Conservation (phyloP, 176 grass and related monocot species). For the Eremochloa ophiuroides region DNA sequence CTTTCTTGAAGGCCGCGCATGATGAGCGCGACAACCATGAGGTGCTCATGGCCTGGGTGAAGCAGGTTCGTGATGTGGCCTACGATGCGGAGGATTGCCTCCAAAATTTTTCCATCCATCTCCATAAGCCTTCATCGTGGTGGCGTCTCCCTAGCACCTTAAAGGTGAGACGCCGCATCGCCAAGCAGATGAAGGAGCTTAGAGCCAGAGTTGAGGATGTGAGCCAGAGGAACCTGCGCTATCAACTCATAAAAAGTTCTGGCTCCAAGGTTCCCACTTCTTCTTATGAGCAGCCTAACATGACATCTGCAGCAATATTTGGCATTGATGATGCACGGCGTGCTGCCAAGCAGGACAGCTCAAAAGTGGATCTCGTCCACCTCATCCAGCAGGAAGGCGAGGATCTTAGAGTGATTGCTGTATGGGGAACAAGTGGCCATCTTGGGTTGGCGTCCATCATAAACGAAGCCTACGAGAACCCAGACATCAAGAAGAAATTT, state of each 20-base stretch:
- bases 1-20: neutral
- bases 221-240: constrained; percentile 20
- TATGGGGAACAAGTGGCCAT: neutral
- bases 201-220: constrained; percentile 26
- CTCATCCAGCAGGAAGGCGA: neutral
- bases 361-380: neutral
- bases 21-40: neutral
- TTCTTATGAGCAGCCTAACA: neutral
- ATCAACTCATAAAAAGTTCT: neutral
- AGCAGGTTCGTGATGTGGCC: constrained; percentile 35
- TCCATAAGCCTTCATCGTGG: neutral
- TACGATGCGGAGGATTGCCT: constrained; percentile 43
- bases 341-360: neutral
- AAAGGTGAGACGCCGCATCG: neutral
- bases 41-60: constrained; percentile 30
- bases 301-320: neutral
- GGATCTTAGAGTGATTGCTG: neutral
- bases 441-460: neutral
- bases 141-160: neutral
- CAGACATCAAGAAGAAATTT: neutral
- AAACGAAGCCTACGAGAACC: neutral
- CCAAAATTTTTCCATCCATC: neutral
- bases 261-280: rapidly evolving
- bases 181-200: constrained; percentile 4
- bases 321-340: neutral